phyloP scores from a whole-genome alignment of 495 filamentous ascomycete species.

The Podospora comata region DNA sequence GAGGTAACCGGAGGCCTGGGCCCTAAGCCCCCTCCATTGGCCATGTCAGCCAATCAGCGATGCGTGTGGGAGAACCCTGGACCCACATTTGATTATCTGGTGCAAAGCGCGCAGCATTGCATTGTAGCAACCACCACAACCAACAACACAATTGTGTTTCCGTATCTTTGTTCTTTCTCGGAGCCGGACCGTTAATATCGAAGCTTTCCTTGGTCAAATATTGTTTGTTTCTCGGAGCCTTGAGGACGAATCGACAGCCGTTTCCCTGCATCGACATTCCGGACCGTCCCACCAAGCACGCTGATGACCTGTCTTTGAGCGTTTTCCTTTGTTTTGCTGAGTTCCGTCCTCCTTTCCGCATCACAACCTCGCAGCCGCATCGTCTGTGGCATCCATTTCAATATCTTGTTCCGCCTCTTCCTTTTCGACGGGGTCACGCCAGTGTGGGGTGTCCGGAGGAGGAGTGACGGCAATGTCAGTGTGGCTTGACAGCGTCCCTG shows the following conservation, averaged over 20 bases:
- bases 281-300: background rate
- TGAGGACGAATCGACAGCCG: background rate
- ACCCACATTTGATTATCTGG: background rate
- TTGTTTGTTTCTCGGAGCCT: background rate
- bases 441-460: background rate
- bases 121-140: background rate
- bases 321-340: background rate
- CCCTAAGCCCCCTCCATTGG: background rate
- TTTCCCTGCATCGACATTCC: too few species aligned
- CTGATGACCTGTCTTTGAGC: background rate
- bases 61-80: background rate
- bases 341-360: background rate
- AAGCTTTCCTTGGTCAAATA: background rate
- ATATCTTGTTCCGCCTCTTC: background rate
- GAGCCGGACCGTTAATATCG: background rate
- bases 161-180: background rate
- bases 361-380: background rate
- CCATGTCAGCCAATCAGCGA: background rate
- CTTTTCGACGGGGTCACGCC: background rate
- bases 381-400: background rate
- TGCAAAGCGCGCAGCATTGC: background rate
- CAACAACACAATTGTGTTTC: background rate
- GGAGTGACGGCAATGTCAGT: background rate
- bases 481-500: background rate
- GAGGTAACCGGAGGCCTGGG: conserved; percentile 5